Conservation (phyloP, 768 basidiomycete species). For the Leccinellum albellum region DNA sequence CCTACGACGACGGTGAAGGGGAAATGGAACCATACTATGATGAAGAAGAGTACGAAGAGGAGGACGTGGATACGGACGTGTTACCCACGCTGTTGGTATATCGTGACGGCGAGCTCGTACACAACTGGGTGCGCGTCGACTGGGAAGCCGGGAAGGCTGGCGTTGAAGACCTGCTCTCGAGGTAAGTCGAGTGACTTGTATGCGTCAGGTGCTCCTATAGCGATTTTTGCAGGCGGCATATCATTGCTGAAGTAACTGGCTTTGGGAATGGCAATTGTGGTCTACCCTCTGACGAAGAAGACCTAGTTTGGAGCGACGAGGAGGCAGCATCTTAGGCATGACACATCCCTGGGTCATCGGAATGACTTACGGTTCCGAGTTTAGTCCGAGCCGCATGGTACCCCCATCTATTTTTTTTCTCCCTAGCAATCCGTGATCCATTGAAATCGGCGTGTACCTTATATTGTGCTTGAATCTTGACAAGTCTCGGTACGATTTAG, state of each 20-base stretch:
- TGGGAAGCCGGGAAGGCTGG: conserved; percentile 76
- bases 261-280: conserved; percentile 42
- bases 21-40: conserved; percentile 31
- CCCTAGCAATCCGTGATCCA: neutral
- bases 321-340: conserved; percentile 30
- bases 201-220: neutral
- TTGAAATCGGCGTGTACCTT: neutral
- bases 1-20: conserved; percentile 37
- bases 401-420: neutral
- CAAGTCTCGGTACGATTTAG: neutral
- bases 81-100: conserved; percentile 78
- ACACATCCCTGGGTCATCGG: neutral
- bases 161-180: conserved; percentile 62
- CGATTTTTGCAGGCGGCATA: conserved; percentile 22
- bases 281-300: conserved; percentile 47
- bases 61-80: conserved; percentile 72
- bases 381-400: neutral
- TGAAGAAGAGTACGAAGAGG: conserved; percentile 50
- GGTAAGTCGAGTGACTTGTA: conserved; percentile 33
- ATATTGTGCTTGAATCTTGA: neutral
- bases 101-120: conserved; percentile 75
- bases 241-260: conserved; percentile 12
- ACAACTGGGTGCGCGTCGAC: conserved; percentile 85
- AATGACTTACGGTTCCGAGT: neutral
- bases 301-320: conserved; percentile 51